Evolutionary conservation across 768 basidiomycete species (phyloP), one percentile per base, ranked within the genome.

Genomic region (Sutorius australiensis): DNA sequence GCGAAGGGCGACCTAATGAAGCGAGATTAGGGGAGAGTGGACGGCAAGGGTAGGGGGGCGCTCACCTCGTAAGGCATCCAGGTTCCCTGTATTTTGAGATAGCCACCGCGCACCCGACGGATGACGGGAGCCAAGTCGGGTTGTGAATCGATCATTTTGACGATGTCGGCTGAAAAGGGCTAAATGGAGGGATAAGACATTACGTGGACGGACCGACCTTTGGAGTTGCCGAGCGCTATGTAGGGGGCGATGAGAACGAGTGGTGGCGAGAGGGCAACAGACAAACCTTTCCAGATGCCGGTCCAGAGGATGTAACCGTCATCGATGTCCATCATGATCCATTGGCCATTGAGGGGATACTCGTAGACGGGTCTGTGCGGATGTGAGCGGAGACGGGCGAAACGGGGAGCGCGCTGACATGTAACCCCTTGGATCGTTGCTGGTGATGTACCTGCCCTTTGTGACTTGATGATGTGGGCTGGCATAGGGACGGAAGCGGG

Each of bases 301-400:
- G 92, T 94, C 91, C 92, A 94, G 16, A 92, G 75, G 53, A 94
- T 86, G 67, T 91, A 93, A 3, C 92, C 92, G 66, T 92, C 91
- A 67, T 94, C 92, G 64, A 90, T 87, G 73, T 94, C 92, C 82
- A 93, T 91, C 92, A 94, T 93, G 63, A 94, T 89, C 88, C 90
- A 92, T 64, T 93, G 90, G 19, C 86, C 87, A 57, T 91, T 90
- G 51, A 94, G 76, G 2, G 89, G 89, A 62, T 92, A 94, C 67
- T 94, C 92, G 63, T 89, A 93, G 11, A 94, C 92, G 12, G 90
- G 89, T 50, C 91, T 77, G 60, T 30, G 24, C 41, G n/a, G 24
- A 13, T 43, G 47, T 57, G 60, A 57, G 57, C 33, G 1, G 1
- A n/a, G 44, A 33, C 4, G 36, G 16, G 19, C 14, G 37, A 12